Percentiles rank a stretch among this genome's conserved stretches.
These are phyloP conservation scores for Lantana camara DNA, from an alignment of 257 asterid species.

Conservation along the genomic window DNA sequence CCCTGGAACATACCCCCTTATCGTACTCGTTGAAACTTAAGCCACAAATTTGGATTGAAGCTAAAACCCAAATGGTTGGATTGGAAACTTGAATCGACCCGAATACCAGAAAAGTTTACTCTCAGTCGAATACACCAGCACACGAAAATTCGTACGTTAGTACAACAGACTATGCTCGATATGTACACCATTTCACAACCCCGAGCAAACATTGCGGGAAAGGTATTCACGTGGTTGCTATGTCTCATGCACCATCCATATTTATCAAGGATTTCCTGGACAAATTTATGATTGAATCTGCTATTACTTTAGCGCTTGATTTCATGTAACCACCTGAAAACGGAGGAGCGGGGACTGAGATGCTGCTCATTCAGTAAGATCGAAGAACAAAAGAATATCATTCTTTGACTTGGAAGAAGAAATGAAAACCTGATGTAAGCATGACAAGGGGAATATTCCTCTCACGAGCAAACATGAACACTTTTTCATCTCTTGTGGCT, in stretches of 20 bases:
- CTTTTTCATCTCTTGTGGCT: slow-evolving; percentile 76
- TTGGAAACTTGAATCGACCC: no score
- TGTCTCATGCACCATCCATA: slow-evolving; percentile 38
- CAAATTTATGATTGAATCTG: slow-evolving; percentile 81
- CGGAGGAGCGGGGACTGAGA: no score
- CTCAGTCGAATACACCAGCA: no score
- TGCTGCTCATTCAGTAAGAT: neutral
- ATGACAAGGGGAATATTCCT: slow-evolving; percentile 72
- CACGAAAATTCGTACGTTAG: no score
- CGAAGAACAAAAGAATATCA: neutral
- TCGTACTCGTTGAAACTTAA: no score
- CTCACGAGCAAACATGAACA: slow-evolving; percentile 74
- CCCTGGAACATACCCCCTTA: no score
- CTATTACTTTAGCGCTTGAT: slow-evolving; percentile 86
- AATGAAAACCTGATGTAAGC: slow-evolving; percentile 85
- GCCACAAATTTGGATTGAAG: no score
- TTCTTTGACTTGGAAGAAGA: neutral
- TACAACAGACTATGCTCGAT: no score
- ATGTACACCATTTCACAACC: neutral
- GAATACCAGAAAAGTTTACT: no score
- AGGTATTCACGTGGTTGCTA: slow-evolving; percentile 20
- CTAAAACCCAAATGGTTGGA: no score
- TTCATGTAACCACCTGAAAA: slow-evolving; percentile 97
- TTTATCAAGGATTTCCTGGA: slow-evolving; percentile 66
- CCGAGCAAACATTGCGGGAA: neutral